Percentiles rank a stretch among this genome's conserved stretches.
phyloP scores from a whole-genome alignment of 257 asterid genomes.

The Penstemon barbatus region DNA sequence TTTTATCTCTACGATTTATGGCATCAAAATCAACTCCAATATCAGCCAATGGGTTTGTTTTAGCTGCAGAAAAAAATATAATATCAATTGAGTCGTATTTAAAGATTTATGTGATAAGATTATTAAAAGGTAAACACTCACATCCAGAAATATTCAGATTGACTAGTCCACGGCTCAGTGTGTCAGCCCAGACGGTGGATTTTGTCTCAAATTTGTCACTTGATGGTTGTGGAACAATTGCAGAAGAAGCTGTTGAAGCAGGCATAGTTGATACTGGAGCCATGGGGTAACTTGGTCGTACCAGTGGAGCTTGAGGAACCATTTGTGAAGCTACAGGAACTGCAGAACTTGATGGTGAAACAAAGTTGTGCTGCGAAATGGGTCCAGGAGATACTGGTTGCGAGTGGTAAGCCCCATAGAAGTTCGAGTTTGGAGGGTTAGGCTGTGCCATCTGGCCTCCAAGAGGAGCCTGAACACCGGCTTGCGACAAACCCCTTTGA shows the following conservation, averaged over 20 bases:
- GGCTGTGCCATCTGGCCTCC: slow-evolving; percentile 12
- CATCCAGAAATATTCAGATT: slow-evolving; percentile 94
- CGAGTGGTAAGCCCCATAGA: slow-evolving; percentile 50
- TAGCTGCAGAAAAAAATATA: slow-evolving; percentile 57
- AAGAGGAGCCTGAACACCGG: slow-evolving; percentile 30
- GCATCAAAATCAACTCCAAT: slow-evolving; percentile 98
- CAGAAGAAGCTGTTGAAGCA: slow-evolving; percentile 47
- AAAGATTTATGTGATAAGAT: not conserved
- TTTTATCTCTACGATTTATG: slow-evolving; percentile 88
- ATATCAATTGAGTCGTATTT: slow-evolving; percentile 15
- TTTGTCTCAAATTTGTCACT: slow-evolving; percentile 87
- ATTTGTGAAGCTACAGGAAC: slow-evolving; percentile 45
- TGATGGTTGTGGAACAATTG: slow-evolving; percentile 53
- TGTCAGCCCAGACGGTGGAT: slow-evolving; percentile 97
- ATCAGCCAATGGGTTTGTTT: slow-evolving; percentile 80
- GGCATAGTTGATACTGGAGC: slow-evolving; percentile 36
- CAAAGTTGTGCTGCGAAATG: slow-evolving; percentile 43
- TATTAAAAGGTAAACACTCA: slow-evolving; percentile 40
- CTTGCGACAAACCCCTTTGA: slow-evolving; percentile 38
- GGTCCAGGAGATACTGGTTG: slow-evolving; percentile 46
- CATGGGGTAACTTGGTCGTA: slow-evolving; percentile 36
- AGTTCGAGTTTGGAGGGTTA: slow-evolving; percentile 47
- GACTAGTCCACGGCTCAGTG: slow-evolving; percentile 93
- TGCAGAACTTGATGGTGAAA: slow-evolving; percentile 42
- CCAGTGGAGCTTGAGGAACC: slow-evolving; percentile 45